Base-by-base conservation (phyloP, 129 eudicot species). In the Flaveria ramosissima region DNA sequence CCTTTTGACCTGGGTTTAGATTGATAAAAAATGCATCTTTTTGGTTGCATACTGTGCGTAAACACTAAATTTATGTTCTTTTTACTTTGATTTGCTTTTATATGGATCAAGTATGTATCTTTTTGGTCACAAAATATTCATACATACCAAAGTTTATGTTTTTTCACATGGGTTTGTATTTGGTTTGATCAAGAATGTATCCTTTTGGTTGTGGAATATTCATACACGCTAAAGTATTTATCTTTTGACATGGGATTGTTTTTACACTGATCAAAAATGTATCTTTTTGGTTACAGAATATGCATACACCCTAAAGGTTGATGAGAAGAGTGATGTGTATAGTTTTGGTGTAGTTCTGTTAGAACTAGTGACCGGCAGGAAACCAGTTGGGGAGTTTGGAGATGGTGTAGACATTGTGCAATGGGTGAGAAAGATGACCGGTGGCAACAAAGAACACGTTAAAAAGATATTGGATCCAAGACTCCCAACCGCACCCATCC, bases 391-490 rank as follows among this genome's bases (percentile, higher is more conserved):
- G 55, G 98, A 93, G 77, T 93, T 93, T 32, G 98, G 98, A 15
- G 98, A 90, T 20, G 98, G 98, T 20, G 98, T 93, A 16, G 98
- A 93, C 88, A 93, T 93, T 6, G 98, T 93, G 50, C 98, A 93
- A 21, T 93, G 98, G 98, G 98, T 93, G 51, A 77, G 95, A 61
- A 93, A 88, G 72, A 81, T 90, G 92, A 93, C 96, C 0, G 92
- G 87, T 17, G 92, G 96, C 17, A 85, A 88, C 73, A 93, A 88
- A 78, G 96, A 93, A 84, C 89, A 85, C 14, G 94, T 87, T 17
- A 77, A 81, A 13, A 88, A 90, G 60, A 84, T 93, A 66, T 83
- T 90, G 16, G 98, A 93, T 53, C 84, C 85, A 15, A 86, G 98
- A 72, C 91, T 93, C 78, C 77, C 94, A 45, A 82, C 84, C 23